These are phyloP conservation scores for Lumnitzera racemosa DNA, from an alignment of 345 rosid genomes.

Conservation along the genomic window DNA sequence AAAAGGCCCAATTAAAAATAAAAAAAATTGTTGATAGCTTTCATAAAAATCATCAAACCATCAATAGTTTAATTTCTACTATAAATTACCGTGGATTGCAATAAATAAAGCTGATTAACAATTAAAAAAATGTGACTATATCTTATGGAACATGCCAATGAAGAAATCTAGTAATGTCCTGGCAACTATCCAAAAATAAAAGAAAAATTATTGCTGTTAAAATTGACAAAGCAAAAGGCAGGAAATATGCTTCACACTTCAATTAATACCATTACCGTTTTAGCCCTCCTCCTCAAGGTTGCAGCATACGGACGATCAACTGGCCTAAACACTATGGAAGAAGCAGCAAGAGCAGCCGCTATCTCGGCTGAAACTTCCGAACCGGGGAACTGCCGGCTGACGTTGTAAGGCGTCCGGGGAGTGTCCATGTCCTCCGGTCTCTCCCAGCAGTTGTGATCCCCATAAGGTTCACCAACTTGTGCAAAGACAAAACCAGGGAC, in stretches of 20 bases:
- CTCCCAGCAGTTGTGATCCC: constrained; percentile 80
- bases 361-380: constrained; percentile 81
- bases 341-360: constrained; percentile 83
- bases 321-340: constrained; percentile 54
- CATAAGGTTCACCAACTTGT: constrained; percentile 54
- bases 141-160: too few relatives aligned
- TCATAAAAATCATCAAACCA: too few relatives aligned
- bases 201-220: too few relatives aligned
- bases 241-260: background rate
- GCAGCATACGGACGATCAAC: constrained; percentile 40
- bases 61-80: too few relatives aligned
- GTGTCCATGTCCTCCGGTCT: constrained; percentile 99
- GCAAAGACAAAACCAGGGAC: constrained; percentile 39
- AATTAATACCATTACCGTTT: constrained; percentile 17
- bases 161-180: too few relatives aligned
- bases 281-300: constrained; percentile 47
- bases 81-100: too few relatives aligned
- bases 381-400: constrained; percentile 52
- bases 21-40: too few relatives aligned
- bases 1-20: too few relatives aligned
- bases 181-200: too few relatives aligned
- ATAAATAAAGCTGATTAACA: too few relatives aligned
- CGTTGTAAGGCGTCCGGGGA: constrained; percentile 50
- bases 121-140: too few relatives aligned
- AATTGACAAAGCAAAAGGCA: too few relatives aligned